phyloP scores from a whole-genome alignment of 768 basidiomycete genomes.

The Serendipita sp. region DNA sequence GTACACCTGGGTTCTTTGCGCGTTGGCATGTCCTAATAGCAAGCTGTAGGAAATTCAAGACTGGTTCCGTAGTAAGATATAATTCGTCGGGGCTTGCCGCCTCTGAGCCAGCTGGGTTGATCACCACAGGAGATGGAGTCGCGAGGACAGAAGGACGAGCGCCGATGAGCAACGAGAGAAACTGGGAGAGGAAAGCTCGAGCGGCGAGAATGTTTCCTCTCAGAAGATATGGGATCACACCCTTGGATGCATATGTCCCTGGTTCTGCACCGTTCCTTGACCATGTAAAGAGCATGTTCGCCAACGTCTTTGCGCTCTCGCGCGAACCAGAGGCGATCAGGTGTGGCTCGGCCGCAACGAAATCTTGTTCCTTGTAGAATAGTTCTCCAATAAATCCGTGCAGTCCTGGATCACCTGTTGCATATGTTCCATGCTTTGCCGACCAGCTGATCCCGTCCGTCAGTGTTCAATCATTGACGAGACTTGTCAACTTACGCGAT shows the following conservation, averaged over 20 bases:
- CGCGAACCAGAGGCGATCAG: conserved; percentile 73
- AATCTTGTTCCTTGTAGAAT: conserved; percentile 68
- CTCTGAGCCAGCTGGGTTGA: conserved; percentile 13
- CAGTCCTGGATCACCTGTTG: conserved; percentile 74
- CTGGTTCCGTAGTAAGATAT: conserved; percentile 50
- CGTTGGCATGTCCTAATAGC: conserved; percentile 80
- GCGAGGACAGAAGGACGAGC: conserved; percentile 27
- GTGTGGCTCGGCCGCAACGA: conserved; percentile 62
- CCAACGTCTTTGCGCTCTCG: conserved; percentile 74
- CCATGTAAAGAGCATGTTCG: conserved; percentile 81
- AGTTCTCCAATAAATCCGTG: conserved; percentile 85
- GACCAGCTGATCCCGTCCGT: conserved; percentile 53
- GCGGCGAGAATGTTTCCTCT: conserved; percentile 89
- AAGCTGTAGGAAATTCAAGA: conserved; percentile 81
- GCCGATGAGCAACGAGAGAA: conserved; percentile 44
- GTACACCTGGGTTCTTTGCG: conserved; percentile 26
- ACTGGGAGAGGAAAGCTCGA: conserved; percentile 76
- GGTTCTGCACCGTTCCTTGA: conserved; percentile 23
- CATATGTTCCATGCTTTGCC: conserved; percentile 54
- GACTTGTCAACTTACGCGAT: conserved; percentile 44
- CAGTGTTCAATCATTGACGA: not conserved
- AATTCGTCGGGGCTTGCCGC: conserved; percentile 49
- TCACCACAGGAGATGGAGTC: conserved; percentile 19
- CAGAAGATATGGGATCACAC: conserved; percentile 70
- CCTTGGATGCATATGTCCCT: conserved; percentile 70